Conservation (phyloP, 2,329 filamentous ascomycete genomes). For the Raffaelea deltoideospora region DNA sequence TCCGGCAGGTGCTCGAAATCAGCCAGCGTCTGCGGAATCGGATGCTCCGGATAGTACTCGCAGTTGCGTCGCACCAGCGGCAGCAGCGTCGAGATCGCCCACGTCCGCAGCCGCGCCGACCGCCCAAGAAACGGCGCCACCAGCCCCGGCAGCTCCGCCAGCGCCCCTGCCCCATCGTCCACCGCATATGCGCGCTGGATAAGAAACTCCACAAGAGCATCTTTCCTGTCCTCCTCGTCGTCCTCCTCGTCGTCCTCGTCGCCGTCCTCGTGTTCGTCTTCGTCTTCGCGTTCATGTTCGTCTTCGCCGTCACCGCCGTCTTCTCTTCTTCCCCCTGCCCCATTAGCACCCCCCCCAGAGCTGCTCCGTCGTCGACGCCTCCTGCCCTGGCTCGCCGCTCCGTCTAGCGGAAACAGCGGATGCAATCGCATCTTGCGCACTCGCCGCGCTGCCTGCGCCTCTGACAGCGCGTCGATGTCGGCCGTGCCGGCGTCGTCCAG, state of each 20-base stretch:
- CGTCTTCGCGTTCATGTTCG: slow-evolving; percentile 32
- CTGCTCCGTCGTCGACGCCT: slow-evolving; percentile 51
- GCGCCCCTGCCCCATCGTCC: slow-evolving; percentile 56
- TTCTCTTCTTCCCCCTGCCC: too few relatives aligned
- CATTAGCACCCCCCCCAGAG: slow-evolving; percentile 23
- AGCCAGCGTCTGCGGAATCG: slow-evolving; percentile 36
- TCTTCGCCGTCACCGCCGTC: slow-evolving; percentile 23
- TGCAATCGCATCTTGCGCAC: slow-evolving; percentile 4
- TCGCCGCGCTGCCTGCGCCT: too few relatives aligned
- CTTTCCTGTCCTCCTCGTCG: slow-evolving; percentile 26
- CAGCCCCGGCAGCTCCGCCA: slow-evolving; percentile 52
- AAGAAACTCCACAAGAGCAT: slow-evolving; percentile 37
- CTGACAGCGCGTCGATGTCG: slow-evolving; percentile 12
- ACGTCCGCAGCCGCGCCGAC: slow-evolving; percentile 44
- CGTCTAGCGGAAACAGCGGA: slow-evolving; percentile 20
- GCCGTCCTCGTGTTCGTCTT: slow-evolving; percentile 24
- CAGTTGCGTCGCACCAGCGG: slow-evolving; percentile 54
- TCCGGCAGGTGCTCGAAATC: slow-evolving; percentile 50
- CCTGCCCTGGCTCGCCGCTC: slow-evolving; percentile 45
- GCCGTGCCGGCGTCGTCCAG: background rate
- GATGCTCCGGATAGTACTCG: slow-evolving; percentile 48
- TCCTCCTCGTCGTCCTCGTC: slow-evolving; percentile 29
- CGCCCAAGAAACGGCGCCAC: slow-evolving; percentile 52
- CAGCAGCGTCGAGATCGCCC: slow-evolving; percentile 54
- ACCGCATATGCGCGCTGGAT: slow-evolving; percentile 53